phyloP scores from a whole-genome alignment of 169 alveolate genomes.

The Eimeria tenella region DNA sequence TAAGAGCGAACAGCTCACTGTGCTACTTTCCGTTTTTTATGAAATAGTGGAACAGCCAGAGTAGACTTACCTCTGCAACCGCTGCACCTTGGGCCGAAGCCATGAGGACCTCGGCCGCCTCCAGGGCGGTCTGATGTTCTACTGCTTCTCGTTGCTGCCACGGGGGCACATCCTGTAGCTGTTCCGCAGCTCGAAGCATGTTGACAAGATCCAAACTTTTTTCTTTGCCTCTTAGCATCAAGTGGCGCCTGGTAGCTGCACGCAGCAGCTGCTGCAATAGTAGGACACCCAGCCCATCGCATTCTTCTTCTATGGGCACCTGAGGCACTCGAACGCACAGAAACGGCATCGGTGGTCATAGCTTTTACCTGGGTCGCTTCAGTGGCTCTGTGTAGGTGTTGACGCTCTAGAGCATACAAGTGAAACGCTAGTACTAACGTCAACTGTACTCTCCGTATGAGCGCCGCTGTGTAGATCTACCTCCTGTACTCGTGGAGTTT shows the following conservation, averaged over 20 bases:
- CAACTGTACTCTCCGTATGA: too few species aligned
- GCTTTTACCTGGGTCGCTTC: not conserved
- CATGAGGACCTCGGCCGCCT: conserved; percentile 70
- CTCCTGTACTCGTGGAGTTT: conserved; percentile 67
- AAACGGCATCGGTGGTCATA: conserved; percentile 57
- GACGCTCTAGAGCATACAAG: not conserved
- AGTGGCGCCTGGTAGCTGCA: conserved; percentile 93
- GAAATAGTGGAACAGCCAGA: not conserved
- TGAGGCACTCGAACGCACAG: not conserved
- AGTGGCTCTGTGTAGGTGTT: not conserved
- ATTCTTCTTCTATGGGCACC: conserved; percentile 84
- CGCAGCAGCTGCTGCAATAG: conserved; percentile 93
- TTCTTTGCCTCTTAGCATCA: conserved; percentile 95
- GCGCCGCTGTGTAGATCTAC: not conserved
- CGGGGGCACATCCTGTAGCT: conserved; percentile 87
- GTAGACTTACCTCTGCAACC: conserved; percentile 56
- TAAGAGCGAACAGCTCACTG: not conserved
- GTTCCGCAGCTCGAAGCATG: conserved; percentile 93
- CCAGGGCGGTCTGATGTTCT: conserved; percentile 36
- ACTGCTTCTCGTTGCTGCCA: conserved; percentile 75
- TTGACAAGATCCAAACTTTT: conserved; percentile 91
- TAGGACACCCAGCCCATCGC: conserved; percentile 86
- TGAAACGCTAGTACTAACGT: not conserved
- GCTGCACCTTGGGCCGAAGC: conserved; percentile 74
- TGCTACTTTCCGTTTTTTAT: not conserved